These are phyloP conservation scores for Metarhizium robertsii DNA, from an alignment of 2,329 filamentous ascomycete genomes.

Conservation along the genomic window DNA sequence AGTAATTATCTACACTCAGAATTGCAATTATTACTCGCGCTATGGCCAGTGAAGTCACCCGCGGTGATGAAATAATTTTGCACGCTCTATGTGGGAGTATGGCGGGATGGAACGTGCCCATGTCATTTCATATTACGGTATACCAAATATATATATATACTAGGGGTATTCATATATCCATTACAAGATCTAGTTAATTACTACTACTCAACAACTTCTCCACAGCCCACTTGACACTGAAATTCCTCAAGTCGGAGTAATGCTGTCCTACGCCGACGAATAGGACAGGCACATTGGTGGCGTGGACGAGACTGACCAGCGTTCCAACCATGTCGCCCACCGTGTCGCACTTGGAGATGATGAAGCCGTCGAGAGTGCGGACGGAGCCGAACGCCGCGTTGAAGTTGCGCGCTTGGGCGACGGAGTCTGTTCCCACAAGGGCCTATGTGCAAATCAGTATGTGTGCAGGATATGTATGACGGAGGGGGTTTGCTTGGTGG, in stretches of 20 bases:
- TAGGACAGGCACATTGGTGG: slow-evolving; percentile 89
- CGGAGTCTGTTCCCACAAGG: slow-evolving; percentile 88
- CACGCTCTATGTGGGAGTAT: too few species aligned
- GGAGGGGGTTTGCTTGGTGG: neutral
- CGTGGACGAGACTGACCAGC: slow-evolving; percentile 92
- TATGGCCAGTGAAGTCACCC: neutral
- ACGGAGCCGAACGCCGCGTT: slow-evolving; percentile 81
- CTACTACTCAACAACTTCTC: slow-evolving; percentile 52
- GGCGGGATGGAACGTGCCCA: too few species aligned
- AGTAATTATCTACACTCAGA: slow-evolving; percentile 11
- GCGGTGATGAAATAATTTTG: neutral
- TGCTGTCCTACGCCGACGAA: slow-evolving; percentile 74
- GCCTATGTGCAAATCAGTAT: slow-evolving; percentile 38
- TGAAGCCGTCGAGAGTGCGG: slow-evolving; percentile 84
- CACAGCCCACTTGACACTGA: slow-evolving; percentile 62
- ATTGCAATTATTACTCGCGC: neutral
- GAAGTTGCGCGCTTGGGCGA: slow-evolving; percentile 94
- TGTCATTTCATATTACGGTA: too few species aligned
- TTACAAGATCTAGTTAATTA: slow-evolving; percentile 20
- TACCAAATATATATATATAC: neutral
- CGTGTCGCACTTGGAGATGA: slow-evolving; percentile 97
- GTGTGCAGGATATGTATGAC: too few species aligned
- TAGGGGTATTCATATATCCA: neutral
- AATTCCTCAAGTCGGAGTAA: slow-evolving; percentile 58
- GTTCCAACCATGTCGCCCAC: slow-evolving; percentile 99